Base-by-base conservation (phyloP, 192 early-diverging fungal species). In the Coemansia biformis region DNA sequence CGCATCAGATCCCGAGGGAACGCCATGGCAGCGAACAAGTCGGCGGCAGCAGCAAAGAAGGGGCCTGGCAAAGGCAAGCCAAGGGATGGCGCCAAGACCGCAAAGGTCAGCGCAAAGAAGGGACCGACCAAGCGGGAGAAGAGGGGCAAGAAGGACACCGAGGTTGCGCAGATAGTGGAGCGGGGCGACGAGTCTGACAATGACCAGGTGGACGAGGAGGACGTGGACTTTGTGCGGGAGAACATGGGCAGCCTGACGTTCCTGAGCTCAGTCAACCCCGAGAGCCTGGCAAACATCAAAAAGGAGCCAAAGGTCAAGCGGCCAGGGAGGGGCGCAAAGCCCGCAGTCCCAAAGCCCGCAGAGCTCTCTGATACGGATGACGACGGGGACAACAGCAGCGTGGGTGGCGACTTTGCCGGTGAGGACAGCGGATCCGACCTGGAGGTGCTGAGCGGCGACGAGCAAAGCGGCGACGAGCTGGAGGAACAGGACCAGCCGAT, bases 191-290 rank as follows among this genome's bases (percentile, higher is more conserved):
- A 49, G 0, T 31, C 28, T 0, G 57, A 44, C 5, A 50, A 57
- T 11, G 59, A 66, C 13, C 56, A 62, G 10, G 29, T 69, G 1
- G 53, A 71, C 15, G 63, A 57, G 8, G 70, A 70, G 5, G 77
- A 79, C 30, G 34, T 69, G 36, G 59, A 48, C 17, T 76, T 76
- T 66, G 62, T 68, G 49, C 46, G 35, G 8, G 55, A 57, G 24
- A 68, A 68, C 31, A 59, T 48, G 6, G 14, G 45, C 9, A 63
- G 50, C 18, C 44, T 75, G 23, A 47, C 54, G 21, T 74, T 74
- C 34, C 42, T 74, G 31, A 66, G 53, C 16, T 40, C 58, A 5
- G 28, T 74, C 5, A 54, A 75, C 24, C 51, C 56, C 0, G 55
- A 62, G 18, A 65, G 54, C 16, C 60, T 75, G 13, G 30, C 38